Base-by-base conservation (phyloP, 1,284 basidiomycete genomes). In the Cutaneotrichosporon sp. region DNA sequence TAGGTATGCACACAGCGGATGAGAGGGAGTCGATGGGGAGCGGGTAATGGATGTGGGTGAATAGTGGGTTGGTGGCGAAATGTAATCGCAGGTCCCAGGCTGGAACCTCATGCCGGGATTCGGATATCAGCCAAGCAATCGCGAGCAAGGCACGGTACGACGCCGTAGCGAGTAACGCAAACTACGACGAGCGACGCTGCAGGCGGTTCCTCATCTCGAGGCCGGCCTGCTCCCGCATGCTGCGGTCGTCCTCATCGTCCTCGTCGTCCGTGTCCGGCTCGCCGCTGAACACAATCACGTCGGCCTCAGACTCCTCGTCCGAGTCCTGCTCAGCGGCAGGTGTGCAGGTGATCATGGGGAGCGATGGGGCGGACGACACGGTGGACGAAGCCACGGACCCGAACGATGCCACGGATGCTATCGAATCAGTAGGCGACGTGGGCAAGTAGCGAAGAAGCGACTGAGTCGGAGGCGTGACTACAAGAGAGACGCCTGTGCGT, bases 261-360 rank as follows among this genome's bases (percentile, higher is more conserved):
- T 66, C 64, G 20, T 55, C 48, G 14, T 51, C 49, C 14, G 46
- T 34, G 34, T 55, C 56, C 20, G 46, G 32, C 39, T 54, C 57
- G 27, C 57, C 60, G 8, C 41, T 48, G 33, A 61, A 61, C 29
- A 61, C 60, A 17, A 61, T 53, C 31, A 59, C 52, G 38, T 61
- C 60, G 33, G 49, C 54, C 39, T 61, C 60, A 12, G 56, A 55
- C 44, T 67, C 68, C 46, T 69, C 67, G 47, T 72, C 68, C 47
- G 68, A 70, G 37, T 70, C 68, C n/a, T 59, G 54, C 52, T 70
- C 69, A 44, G 62, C 61, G 10, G 71, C 71, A 14, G 69, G 71
- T 12, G 71, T 73, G 61, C 71, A 71, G 11, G 71, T 73, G 61
- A 73, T 73, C 42, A 67, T 70, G 3, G 71, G 71, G 20, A 71